Evolutionary conservation across 164 flowering plant genomes (phyloP), one percentile per base, ranked within the genome.

Genomic region (Macadamia integrifolia): DNA sequence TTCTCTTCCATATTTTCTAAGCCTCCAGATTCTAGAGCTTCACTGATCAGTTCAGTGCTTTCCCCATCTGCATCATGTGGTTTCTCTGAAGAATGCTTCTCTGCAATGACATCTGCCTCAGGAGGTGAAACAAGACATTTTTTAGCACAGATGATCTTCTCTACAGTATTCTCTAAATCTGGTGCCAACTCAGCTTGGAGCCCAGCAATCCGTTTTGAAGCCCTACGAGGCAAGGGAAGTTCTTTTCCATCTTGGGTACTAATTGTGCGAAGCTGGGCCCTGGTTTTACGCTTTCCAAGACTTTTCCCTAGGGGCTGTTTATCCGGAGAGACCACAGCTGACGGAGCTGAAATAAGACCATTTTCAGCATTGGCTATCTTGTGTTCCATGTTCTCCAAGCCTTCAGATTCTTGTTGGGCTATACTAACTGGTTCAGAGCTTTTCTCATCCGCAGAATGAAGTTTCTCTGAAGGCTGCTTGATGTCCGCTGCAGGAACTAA

Each of bases 201-300:
- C 13, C 77, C 84, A 68, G 90, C 87, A 60, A 85, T 77, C 42
- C 89, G 80, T 69, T 79, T 85, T 58, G 93, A 87, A 60, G 87
- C 65, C 48, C 86, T 79, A 14, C 80, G 80, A 66, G 88, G 90
- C 65, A 80, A 50, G 35, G 74, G 42, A 15, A 69, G 61, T 29
- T 62, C 60, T 30, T 61, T 72, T 64, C 62, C 71, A n/a, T 58
- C 66, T 65, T 67, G 76, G 50, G 57, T 58, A 62, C 72, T 78
- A 50, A 61, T 42, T 29, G 43, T 23, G n/a, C 70, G 50, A 66
- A 6, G 28, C 17, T 29, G 52, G 29, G 66, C 55, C 31, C 52
- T 74, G 48, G 14, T 66, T 61, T 59, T 68, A 61, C 46, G 23
- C 43, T 9, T 61, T 58, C 7, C 3, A 6, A 32, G 49, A 61